A percentile compares a stretch with the other conserved stretches of the same genome.
Evolutionary conservation across 768 basidiomycete species (phyloP).

Genomic region (Omphalotus guepiniiformis): DNA sequence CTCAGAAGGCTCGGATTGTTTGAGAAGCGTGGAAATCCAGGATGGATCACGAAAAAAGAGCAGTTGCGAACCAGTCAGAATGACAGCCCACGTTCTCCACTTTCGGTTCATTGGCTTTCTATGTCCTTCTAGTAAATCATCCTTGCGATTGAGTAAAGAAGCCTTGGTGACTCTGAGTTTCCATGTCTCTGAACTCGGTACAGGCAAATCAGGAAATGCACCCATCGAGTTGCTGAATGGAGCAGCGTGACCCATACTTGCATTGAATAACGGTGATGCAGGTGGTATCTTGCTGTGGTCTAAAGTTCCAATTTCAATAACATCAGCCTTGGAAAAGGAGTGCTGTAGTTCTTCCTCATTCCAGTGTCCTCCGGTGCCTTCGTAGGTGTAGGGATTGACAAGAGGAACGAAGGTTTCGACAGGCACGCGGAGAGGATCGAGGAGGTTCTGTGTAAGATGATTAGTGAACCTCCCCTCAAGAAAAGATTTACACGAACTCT

Average conservation of each 20-base stretch:
- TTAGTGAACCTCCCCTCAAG: no score
- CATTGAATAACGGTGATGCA: slow-evolving; percentile 29
- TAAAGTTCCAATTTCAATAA: slow-evolving; percentile 50
- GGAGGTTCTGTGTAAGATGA: slow-evolving; percentile 43
- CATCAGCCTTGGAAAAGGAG: slow-evolving; percentile 56
- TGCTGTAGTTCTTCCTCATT: slow-evolving; percentile 61
- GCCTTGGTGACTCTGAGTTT: slow-evolving; percentile 74
- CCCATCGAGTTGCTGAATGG: slow-evolving; percentile 26
- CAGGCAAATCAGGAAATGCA: slow-evolving; percentile 19
- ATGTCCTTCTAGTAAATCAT: slow-evolving; percentile 71
- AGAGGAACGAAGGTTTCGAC: slow-evolving; percentile 54
- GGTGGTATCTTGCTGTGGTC: slow-evolving; percentile 32
- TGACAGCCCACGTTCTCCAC: slow-evolving; percentile 83
- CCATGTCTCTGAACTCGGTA: slow-evolving; percentile 24
- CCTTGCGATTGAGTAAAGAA: slow-evolving; percentile 78
- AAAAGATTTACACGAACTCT: slow-evolving; percentile 19
- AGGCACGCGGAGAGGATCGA: slow-evolving; percentile 65
- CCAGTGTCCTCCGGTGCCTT: slow-evolving; percentile 64
- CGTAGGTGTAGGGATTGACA: slow-evolving; percentile 62
- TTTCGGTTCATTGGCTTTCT: slow-evolving; percentile 74
- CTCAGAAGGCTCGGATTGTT: slow-evolving; percentile 33
- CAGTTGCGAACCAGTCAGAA: slow-evolving; percentile 87
- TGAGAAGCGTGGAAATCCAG: slow-evolving; percentile 45
- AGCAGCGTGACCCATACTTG: slow-evolving; percentile 30
- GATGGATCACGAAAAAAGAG: slow-evolving; percentile 80